phyloP scores from a whole-genome alignment of 192 early-diverging fungal species.

The Neocallimastix lanati region DNA sequence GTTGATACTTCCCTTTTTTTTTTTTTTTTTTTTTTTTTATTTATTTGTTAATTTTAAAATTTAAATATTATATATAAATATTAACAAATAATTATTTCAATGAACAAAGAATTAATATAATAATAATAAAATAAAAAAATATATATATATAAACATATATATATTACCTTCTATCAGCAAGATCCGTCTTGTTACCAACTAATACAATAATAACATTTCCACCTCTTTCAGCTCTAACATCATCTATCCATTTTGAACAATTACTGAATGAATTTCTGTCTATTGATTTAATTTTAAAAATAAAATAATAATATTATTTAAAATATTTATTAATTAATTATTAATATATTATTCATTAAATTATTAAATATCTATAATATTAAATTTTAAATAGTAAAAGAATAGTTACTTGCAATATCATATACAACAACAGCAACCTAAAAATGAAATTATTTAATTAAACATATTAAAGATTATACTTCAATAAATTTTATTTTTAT shows the following conservation, averaged over 20 bases:
- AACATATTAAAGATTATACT: too few species aligned
- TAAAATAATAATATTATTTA: too few species aligned
- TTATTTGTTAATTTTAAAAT: neutral
- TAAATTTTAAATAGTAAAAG: neutral
- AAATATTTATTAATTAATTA: too few species aligned
- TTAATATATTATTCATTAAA: neutral
- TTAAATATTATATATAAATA: neutral
- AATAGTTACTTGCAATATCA: neutral
- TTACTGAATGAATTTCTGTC: slow-evolving; percentile 90
- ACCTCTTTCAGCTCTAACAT: slow-evolving; percentile 94
- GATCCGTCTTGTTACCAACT: slow-evolving; percentile 97
- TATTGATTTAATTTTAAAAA: too few species aligned
- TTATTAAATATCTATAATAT: neutral
- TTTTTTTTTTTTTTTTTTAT: neutral
- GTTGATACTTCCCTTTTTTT: slow-evolving; percentile 63
- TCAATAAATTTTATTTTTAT: too few species aligned
- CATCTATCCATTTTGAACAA: slow-evolving; percentile 97
- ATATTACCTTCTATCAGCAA: slow-evolving; percentile 78
- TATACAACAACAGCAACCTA: neutral
- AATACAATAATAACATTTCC: slow-evolving; percentile 95
- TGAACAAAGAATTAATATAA: slow-evolving; percentile 5
- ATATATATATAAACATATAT: too few species aligned
- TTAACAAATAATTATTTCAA: too few species aligned
- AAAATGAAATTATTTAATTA: too few species aligned
- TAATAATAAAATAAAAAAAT: neutral